Evolutionary conservation across 2,329 filamentous ascomycete genomes (phyloP), one percentile per base, ranked within the genome.

Genomic region (Lachnellula suecica): DNA sequence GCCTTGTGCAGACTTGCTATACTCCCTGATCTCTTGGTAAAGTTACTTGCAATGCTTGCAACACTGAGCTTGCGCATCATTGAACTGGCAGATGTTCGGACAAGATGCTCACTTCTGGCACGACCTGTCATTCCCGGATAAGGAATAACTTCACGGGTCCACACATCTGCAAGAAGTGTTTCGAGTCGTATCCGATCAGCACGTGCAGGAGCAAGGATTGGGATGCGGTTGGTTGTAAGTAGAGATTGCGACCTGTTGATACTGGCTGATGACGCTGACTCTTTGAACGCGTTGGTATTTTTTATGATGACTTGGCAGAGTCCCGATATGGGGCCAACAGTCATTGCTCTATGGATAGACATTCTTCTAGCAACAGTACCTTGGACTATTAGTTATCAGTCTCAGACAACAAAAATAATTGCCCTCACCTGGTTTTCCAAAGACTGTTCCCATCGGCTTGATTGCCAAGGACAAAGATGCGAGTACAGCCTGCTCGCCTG

Each of bases 41-140:
- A 92, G 44, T 87, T 87, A 59, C 82, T 87, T 13, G 88, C 81
- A 58, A 94, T 87, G 68, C 86, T 91, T 44, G 87, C 86, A 64
- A 90, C 86, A 70, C 89, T 96, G 57, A 97, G 79, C 67, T 92
- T 95, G 47, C 91, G 82, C 74, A 96, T 96, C 65, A 96, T 83
- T 1, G 89, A 89, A 31, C 89, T 91, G 11, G 91, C 89, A n/a
- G 88, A 91, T 37, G 82, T 83, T 46, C 88, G 80, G 43, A 94
- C 85, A 3, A 90, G 74, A 64, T 88, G 83, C 62, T 96, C 83
- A 62, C 88, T 72, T 73, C 83, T 69, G 68, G 82, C 69, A 72
- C 84, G 69, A 70, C 69, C 76, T 27, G 81, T 81, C 82, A 96
- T 92, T 1, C 91, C 91, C 15, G 92, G 91, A 65, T 88, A 94